Conservation (phyloP, 1,284 basidiomycete species). For the Moesziomyces sp. region DNA sequence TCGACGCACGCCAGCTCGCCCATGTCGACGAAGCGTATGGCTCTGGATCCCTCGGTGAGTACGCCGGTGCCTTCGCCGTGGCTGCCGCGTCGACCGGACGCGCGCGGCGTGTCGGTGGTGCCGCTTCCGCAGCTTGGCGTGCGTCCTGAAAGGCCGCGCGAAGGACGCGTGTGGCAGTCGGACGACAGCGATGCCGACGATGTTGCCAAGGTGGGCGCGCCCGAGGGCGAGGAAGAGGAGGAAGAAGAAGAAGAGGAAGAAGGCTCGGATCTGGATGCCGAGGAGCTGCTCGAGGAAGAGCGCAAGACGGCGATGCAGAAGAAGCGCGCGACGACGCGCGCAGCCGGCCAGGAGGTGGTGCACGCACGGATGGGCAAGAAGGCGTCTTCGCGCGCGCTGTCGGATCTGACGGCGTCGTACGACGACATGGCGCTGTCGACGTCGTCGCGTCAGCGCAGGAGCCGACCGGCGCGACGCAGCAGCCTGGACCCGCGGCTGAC, state of each 20-base stretch:
- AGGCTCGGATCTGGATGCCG: constrained; percentile 52
- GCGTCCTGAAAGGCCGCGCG: constrained; percentile 60
- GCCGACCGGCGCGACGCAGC: constrained; percentile 10
- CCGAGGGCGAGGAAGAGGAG: constrained; percentile 35
- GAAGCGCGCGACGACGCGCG: constrained; percentile 63
- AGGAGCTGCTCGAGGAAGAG: constrained; percentile 60
- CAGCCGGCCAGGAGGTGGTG: constrained; percentile 63
- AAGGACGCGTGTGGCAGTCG: constrained; percentile 60
- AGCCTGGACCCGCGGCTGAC: constrained; percentile 24
- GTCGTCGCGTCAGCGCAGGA: constrained; percentile 7
- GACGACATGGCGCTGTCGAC: constrained; percentile 37
- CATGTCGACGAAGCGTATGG: constrained; percentile 26
- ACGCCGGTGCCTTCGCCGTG: constrained; percentile 56
- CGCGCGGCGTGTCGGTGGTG: constrained; percentile 58
- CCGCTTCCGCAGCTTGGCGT: constrained; percentile 63
- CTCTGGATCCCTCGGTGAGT: constrained; percentile 53
- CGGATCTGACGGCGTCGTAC: constrained; percentile 40
- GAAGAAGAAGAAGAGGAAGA: constrained; percentile 53
- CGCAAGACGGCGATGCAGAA: constrained; percentile 57
- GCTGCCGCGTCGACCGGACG: constrained; percentile 63
- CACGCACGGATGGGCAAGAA: constrained; percentile 44
- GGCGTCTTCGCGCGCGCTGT: constrained; percentile 28
- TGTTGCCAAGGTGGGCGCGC: constrained; percentile 15
- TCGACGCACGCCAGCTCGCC: constrained; percentile 18
- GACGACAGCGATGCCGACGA: constrained; percentile 50